Conservation (phyloP, 371 early-diverging fungal species). For the Actinomucor elegans region DNA sequence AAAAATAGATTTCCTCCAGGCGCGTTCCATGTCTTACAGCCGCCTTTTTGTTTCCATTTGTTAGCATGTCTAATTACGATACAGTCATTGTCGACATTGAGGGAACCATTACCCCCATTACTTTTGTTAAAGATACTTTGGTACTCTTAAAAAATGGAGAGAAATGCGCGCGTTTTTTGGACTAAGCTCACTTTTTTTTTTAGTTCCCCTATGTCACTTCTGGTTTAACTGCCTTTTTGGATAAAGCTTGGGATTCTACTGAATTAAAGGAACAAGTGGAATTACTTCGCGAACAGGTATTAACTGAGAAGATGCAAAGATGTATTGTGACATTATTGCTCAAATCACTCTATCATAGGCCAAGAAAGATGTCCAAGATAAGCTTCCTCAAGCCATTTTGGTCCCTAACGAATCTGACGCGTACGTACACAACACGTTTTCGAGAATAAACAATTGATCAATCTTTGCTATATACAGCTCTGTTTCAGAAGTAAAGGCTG, state of each 20-base stretch:
- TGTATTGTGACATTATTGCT: not conserved
- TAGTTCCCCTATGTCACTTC: constrained; percentile 80
- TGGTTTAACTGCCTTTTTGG: constrained; percentile 64
- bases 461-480: constrained; percentile 19
- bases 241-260: constrained; percentile 60
- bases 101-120: constrained; percentile 95
- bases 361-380: constrained; percentile 53
- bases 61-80: constrained; percentile 37
- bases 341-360: constrained; percentile 47
- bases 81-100: constrained; percentile 85
- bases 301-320: too few relatives aligned
- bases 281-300: constrained; percentile 76
- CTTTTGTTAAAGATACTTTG: constrained; percentile 90
- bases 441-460: not conserved
- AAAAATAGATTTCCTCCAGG: not conserved
- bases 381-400: constrained; percentile 42
- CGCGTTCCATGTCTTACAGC: not conserved
- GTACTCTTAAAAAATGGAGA: constrained; percentile 22
- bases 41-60: not conserved
- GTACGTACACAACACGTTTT: constrained; percentile 21
- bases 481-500: constrained; percentile 53
- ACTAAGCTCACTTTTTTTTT: not conserved
- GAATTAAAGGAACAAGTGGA: constrained; percentile 63
- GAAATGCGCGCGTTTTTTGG: not conserved
- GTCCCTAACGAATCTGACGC: constrained; percentile 47